Percentiles rank a stretch among this genome's conserved stretches.
Conservation (phyloP, 148 eudicot species). For the Pouteria glomerata region DNA sequence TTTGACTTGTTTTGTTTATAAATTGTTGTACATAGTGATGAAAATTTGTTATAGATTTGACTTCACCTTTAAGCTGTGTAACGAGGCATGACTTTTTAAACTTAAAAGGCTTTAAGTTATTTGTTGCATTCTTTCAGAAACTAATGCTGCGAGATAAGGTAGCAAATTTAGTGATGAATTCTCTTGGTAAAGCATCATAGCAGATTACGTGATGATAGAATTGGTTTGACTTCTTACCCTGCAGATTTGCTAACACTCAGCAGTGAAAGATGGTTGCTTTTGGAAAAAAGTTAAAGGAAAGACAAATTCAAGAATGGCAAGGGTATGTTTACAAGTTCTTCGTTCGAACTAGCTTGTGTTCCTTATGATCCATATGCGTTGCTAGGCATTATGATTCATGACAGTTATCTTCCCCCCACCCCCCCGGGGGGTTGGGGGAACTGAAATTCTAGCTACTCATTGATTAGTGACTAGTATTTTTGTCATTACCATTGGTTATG, state of each 20-base stretch:
- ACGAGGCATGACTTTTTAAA: neutral
- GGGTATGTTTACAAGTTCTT: conserved; percentile 39
- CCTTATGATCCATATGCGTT: neutral
- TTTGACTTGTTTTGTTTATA: conserved; percentile 2
- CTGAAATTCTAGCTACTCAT: too few species aligned
- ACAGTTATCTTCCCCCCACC: too few species aligned
- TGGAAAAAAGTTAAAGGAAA: conserved; percentile 90
- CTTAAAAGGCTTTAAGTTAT: neutral
- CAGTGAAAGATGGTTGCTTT: conserved; percentile 70
- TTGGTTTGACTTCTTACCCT: neutral
- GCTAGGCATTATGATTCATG: neutral
- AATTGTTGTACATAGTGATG: neutral
- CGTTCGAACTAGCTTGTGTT: neutral
- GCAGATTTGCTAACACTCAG: neutral
- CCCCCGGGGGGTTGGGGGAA: too few species aligned
- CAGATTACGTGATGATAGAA: neutral
- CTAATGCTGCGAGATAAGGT: neutral
- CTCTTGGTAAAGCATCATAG: neutral
- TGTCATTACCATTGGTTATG: neutral
- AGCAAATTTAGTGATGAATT: neutral
- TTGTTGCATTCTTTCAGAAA: neutral
- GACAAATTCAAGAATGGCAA: conserved; percentile 93
- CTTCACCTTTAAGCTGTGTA: neutral
- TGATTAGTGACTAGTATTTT: neutral
- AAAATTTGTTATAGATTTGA: neutral